These are phyloP conservation scores for Pythium volutum DNA, from an alignment of 352 stramenopile species.

Conservation along the genomic window DNA sequence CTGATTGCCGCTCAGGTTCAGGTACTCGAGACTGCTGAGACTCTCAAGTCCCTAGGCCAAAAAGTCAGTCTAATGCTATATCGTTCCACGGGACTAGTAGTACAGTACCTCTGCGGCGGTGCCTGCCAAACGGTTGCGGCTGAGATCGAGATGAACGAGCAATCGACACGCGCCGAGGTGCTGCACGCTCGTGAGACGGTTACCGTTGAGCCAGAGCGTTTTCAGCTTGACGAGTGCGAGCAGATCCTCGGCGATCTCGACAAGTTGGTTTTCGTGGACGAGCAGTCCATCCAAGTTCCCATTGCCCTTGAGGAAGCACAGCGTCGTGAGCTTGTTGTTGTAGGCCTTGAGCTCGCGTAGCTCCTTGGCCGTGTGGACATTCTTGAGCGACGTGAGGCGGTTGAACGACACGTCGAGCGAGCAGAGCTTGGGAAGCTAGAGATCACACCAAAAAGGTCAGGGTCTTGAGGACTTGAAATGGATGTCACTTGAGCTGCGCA, in stretches of 20 bases:
- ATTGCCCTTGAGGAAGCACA: constrained; percentile 48
- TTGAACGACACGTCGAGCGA: constrained; percentile 84
- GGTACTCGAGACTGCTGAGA: constrained; percentile 47
- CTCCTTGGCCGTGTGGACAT: constrained; percentile 59
- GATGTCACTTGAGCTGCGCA: constrained; percentile 6
- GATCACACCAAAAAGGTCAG: not conserved
- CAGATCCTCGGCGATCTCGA: constrained; percentile 55
- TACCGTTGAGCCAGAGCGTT: constrained; percentile 66
- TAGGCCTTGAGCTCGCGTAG: constrained; percentile 77
- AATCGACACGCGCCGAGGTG: constrained; percentile 49
- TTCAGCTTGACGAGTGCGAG: constrained; percentile 65
- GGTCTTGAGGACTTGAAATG: not conserved
- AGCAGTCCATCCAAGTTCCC: constrained; percentile 60
- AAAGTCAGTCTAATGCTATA: not conserved
- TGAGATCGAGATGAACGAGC: constrained; percentile 69
- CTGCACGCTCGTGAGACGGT: constrained; percentile 46
- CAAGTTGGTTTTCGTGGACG: constrained; percentile 73
- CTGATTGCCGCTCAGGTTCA: constrained; percentile 68
- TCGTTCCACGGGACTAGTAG: not conserved
- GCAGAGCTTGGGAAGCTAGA: constrained; percentile 63
- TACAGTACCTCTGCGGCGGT: constrained; percentile 32
- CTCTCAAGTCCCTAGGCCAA: constrained; percentile 39
- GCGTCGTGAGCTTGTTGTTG: constrained; percentile 69
- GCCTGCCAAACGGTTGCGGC: constrained; percentile 50
- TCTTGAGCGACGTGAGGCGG: constrained; percentile 46